These are phyloP conservation scores for Aureobasidium leucospermi DNA, from an alignment of 2,329 filamentous ascomycete genomes.

Conservation along the genomic window DNA sequence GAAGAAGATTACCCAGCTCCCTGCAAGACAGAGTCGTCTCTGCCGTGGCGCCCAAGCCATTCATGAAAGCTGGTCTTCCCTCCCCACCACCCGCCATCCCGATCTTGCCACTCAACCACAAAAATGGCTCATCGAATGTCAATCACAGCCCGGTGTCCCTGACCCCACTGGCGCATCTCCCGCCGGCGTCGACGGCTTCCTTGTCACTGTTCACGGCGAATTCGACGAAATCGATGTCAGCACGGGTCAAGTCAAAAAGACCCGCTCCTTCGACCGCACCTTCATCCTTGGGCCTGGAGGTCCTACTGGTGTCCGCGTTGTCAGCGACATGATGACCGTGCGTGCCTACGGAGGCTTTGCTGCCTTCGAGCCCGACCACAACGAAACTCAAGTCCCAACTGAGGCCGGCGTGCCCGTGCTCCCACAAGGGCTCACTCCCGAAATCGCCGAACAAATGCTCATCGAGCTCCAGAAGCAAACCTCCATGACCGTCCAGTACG, in stretches of 20 bases:
- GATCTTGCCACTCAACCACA: constrained; percentile 57
- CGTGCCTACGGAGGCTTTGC: constrained; percentile 56
- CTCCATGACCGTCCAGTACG: constrained; percentile 71
- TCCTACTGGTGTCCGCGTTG: constrained; percentile 60
- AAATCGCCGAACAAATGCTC: constrained; percentile 49
- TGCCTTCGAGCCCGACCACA: constrained; percentile 41
- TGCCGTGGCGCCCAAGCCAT: constrained; percentile 61
- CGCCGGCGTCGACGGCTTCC: constrained; percentile 66
- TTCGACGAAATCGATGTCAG: constrained; percentile 65
- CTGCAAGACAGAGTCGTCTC: constrained; percentile 56
- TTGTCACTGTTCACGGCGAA: constrained; percentile 74
- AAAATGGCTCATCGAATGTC: constrained; percentile 79
- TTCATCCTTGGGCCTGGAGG: constrained; percentile 72
- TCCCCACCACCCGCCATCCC: constrained; percentile 70
- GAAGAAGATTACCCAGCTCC: constrained; percentile 56
- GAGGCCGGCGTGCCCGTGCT: constrained; percentile 18
- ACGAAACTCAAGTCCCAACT: constrained; percentile 21
- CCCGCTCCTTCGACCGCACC: constrained; percentile 71
- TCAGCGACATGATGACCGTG: constrained; percentile 71
- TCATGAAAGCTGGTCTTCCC: constrained; percentile 56
- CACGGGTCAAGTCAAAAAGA: constrained; percentile 47
- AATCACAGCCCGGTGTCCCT: constrained; percentile 61
- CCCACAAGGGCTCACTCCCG: constrained; percentile 24
- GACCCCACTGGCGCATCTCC: constrained; percentile 59
- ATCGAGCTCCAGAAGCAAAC: constrained; percentile 68